Conservation (phyloP, 225 moss, liverwort and hornwort genomes). For the Sphagnum contortum region DNA sequence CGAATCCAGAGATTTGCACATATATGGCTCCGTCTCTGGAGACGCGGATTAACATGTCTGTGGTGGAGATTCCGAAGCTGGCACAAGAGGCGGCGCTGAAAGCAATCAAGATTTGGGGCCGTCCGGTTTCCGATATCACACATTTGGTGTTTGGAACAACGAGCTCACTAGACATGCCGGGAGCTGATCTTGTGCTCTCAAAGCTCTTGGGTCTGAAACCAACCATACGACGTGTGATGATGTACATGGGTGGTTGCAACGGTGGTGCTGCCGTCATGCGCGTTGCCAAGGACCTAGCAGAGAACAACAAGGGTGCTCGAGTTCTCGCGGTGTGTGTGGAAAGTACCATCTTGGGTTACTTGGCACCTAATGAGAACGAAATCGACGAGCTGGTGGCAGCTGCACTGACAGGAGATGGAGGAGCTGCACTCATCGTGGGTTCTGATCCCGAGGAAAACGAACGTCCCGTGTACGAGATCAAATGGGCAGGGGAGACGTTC, state of each 20-base stretch:
- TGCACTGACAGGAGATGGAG: constrained; percentile 21
- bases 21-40: constrained; percentile 41
- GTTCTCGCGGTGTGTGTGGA: constrained; percentile 25
- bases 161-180: constrained; percentile 32
- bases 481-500: constrained; percentile 33
- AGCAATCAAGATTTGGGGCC: constrained; percentile 38
- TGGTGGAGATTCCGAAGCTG: constrained; percentile 39
- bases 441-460: constrained; percentile 26
- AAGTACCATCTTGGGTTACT: constrained; percentile 30
- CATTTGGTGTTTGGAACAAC: constrained; percentile 36
- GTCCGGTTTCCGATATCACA: constrained; percentile 27
- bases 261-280: constrained; percentile 21
- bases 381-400: constrained; percentile 30
- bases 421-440: constrained; percentile 29
- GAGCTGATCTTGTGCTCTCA: constrained; percentile 28
- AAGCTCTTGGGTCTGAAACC: constrained; percentile 30
- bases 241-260: constrained; percentile 28
- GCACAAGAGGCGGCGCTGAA: constrained; percentile 28
- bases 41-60: constrained; percentile 33
- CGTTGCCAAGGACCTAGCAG: constrained; percentile 30
- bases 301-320: constrained; percentile 38
- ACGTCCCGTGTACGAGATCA: constrained; percentile 32
- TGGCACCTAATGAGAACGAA: constrained; percentile 35
- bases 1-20: constrained; percentile 43
- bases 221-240: constrained; percentile 29